Evolutionary conservation across 495 filamentous ascomycete genomes (phyloP).

Genomic region (Hypoxylon lienhwacheense): DNA sequence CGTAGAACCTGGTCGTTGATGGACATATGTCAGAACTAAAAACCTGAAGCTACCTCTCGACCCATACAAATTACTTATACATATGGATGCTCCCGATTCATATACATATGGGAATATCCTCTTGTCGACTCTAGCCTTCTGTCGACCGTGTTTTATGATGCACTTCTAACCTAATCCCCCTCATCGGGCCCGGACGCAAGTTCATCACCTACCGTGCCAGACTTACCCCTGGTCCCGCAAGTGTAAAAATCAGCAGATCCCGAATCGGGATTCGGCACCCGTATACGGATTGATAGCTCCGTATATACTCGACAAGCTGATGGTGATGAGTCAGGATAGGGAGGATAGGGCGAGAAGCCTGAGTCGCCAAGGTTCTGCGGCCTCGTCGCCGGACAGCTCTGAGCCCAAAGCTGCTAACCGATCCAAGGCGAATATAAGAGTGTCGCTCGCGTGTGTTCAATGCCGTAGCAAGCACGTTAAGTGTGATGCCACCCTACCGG

Average conservation of each 20-base stretch:
- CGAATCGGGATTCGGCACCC: no score
- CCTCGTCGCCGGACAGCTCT: conserved; percentile 31
- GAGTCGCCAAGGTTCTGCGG: conserved; percentile 26
- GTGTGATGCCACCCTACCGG: conserved; percentile 57
- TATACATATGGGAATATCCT: conserved; percentile 28
- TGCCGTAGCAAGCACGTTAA: conserved; percentile 64
- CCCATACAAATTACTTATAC: no score
- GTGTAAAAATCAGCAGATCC: no score
- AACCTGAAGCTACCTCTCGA: conserved; percentile 26
- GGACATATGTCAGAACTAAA: conserved; percentile 34
- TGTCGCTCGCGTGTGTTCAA: conserved; percentile 58
- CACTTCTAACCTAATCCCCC: conserved; percentile 6
- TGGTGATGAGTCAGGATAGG: conserved; percentile 31
- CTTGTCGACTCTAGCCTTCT: conserved; percentile 21
- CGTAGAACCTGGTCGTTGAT: conserved; percentile 24
- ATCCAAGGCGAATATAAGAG: conserved; percentile 40
- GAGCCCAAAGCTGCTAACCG: conserved; percentile 30
- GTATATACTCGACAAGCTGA: conserved; percentile 7
- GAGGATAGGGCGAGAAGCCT: conserved; percentile 28
- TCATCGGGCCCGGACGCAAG: conserved; percentile 18
- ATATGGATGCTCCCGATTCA: conserved; percentile 13
- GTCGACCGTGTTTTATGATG: conserved; percentile 23
- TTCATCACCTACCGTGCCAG: conserved; percentile 7
- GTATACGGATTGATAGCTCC: background rate
- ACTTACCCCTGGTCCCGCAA: no score